Evolutionary conservation across 768 basidiomycete genomes (phyloP).

Genomic region (Roridomyces roridus): DNA sequence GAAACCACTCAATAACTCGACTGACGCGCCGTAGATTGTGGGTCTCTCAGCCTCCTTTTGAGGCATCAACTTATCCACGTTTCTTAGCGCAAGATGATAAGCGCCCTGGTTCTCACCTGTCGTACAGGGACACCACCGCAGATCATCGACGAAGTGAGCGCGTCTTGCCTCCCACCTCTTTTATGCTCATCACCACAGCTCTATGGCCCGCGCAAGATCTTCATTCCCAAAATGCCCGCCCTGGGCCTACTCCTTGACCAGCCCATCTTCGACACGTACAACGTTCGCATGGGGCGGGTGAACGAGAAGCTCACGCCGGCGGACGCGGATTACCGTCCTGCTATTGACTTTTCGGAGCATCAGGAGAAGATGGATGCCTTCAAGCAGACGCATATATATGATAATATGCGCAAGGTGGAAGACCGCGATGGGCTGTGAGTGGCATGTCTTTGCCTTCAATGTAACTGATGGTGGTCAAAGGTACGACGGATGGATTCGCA

Average conservation of each 20-base stretch:
- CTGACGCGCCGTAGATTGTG: constrained; percentile 51
- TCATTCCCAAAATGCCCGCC: constrained; percentile 95
- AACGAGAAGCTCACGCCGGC: constrained; percentile 59
- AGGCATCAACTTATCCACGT: constrained; percentile 25
- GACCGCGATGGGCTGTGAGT: constrained; percentile 78
- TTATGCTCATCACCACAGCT: constrained; percentile 48
- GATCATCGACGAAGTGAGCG: constrained; percentile 72
- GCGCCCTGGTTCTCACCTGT: constrained; percentile 77
- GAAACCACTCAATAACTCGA: not conserved
- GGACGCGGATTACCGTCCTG: constrained; percentile 69
- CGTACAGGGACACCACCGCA: constrained; percentile 77
- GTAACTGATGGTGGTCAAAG: constrained; percentile 37
- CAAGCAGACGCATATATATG: constrained; percentile 87
- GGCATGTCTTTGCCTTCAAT: not conserved
- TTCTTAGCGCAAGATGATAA: constrained; percentile 95
- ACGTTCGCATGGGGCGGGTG: constrained; percentile 54
- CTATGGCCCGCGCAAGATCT: constrained; percentile 77
- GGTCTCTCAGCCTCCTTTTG: constrained; percentile 19
- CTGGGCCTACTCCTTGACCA: constrained; percentile 91
- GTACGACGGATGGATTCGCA: constrained; percentile 86
- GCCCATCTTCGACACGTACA: constrained; percentile 83
- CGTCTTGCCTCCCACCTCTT: not conserved
- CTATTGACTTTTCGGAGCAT: constrained; percentile 75
- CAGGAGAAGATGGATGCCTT: constrained; percentile 76
- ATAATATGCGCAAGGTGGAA: constrained; percentile 86